Evolutionary conservation across 495 filamentous ascomycete genomes (phyloP).

Genomic region (Letharia lupina): DNA sequence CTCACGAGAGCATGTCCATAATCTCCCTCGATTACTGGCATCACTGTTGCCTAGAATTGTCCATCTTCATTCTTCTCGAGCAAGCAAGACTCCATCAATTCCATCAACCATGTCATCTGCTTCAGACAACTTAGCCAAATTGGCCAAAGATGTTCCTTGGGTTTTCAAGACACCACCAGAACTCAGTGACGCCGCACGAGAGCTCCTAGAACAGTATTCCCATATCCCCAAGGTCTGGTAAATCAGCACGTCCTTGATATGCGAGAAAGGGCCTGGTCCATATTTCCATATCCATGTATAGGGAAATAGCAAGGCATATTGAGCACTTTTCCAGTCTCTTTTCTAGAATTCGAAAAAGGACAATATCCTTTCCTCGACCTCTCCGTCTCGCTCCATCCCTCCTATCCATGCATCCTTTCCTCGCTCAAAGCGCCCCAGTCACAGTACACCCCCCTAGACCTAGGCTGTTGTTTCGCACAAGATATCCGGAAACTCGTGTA

Average conservation of each 20-base stretch:
- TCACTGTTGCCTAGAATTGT: too few relatives aligned
- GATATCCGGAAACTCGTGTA: conserved; percentile 36
- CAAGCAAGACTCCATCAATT: too few relatives aligned
- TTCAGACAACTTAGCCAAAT: too few relatives aligned
- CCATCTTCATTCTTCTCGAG: too few relatives aligned
- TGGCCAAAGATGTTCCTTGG: background rate
- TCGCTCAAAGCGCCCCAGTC: conserved; percentile 32
- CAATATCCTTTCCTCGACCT: conserved; percentile 44
- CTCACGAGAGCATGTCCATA: too few relatives aligned
- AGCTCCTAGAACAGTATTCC: background rate
- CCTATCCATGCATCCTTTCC: conserved; percentile 34
- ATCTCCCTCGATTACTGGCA: too few relatives aligned
- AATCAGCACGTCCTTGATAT: background rate
- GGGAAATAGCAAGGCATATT: background rate
- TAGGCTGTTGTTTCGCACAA: conserved; percentile 43
- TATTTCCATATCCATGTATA: background rate
- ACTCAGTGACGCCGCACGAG: background rate
- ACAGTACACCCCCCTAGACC: conserved; percentile 29
- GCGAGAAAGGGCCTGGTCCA: background rate
- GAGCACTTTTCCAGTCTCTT: background rate
- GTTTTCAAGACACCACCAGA: background rate
- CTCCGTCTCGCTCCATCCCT: conserved; percentile 28
- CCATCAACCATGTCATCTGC: too few relatives aligned
- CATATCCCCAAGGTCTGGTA: too few relatives aligned
- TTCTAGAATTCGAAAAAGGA: conserved; percentile 22